phyloP scores from a whole-genome alignment of 2,329 filamentous ascomycete genomes.

The Penicillium sp. region DNA sequence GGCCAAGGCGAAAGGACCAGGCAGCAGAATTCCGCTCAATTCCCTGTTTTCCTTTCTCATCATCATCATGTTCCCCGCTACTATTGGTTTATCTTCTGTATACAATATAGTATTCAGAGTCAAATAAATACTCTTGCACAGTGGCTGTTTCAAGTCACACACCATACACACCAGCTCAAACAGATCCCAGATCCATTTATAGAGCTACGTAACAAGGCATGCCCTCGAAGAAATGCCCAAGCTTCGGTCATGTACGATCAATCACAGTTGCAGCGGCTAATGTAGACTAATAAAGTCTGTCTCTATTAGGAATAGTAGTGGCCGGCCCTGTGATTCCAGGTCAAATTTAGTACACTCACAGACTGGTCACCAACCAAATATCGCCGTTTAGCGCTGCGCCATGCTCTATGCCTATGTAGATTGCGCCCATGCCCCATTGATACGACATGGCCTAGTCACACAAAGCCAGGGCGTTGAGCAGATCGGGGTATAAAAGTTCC shows the following conservation, averaged over 20 bases:
- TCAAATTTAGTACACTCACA: neutral
- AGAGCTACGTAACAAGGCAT: neutral
- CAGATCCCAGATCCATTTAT: neutral
- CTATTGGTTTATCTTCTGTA: neutral
- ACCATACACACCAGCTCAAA: neutral
- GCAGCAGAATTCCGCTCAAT: neutral
- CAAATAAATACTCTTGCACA: neutral
- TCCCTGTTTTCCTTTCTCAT: neutral
- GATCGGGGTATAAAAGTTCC: conserved; percentile 1
- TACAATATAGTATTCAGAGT: neutral
- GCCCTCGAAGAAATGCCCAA: neutral
- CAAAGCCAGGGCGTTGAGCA: neutral
- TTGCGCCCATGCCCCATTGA: neutral
- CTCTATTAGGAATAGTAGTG: neutral
- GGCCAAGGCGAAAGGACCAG: neutral
- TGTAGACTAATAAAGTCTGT: neutral
- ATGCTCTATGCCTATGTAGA: neutral
- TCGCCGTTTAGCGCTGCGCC: conserved; percentile 1
- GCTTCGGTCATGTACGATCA: neutral
- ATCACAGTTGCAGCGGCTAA: neutral
- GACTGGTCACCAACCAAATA: neutral
- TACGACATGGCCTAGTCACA: conserved; percentile 1
- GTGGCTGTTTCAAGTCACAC: neutral
- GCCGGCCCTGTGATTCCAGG: neutral
- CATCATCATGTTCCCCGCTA: neutral